These are phyloP conservation scores for Phialophora macrospora DNA, from an alignment of 2,329 filamentous ascomycete species.

Conservation along the genomic window DNA sequence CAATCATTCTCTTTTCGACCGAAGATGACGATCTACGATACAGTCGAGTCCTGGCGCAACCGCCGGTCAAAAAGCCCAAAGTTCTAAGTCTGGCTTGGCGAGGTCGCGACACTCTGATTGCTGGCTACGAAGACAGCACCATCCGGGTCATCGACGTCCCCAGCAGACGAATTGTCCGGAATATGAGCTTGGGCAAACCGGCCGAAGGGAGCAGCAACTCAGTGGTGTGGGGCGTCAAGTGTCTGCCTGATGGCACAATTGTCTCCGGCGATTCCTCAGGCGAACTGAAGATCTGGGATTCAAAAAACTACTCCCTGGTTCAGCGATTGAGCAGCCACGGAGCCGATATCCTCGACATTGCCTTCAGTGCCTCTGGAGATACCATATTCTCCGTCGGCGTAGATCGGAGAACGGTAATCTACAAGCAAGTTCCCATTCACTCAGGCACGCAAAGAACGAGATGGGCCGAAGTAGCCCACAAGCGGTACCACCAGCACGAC, in stretches of 20 bases:
- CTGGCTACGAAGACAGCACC: slow-evolving; percentile 95
- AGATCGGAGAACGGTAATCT: slow-evolving; percentile 84
- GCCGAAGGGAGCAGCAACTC: slow-evolving; percentile 79
- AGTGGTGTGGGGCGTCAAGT: slow-evolving; percentile 92
- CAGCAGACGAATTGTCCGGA: slow-evolving; percentile 74
- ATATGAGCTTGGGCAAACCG: slow-evolving; percentile 84
- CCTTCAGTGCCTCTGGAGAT: slow-evolving; percentile 76
- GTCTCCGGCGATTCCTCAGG: slow-evolving; percentile 94
- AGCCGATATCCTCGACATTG: slow-evolving; percentile 88
- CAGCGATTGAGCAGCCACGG: slow-evolving; percentile 87
- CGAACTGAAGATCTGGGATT: slow-evolving; percentile 91
- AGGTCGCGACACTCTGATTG: slow-evolving; percentile 77
- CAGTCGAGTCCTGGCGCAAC: slow-evolving; percentile 73
- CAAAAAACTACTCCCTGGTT: slow-evolving; percentile 84
- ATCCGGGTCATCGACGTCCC: slow-evolving; percentile 88
- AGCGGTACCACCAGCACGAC: slow-evolving; percentile 88
- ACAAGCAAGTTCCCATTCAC: slow-evolving; percentile 65
- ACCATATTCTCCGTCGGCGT: slow-evolving; percentile 89
- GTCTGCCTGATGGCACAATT: slow-evolving; percentile 83
- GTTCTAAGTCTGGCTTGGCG: slow-evolving; percentile 93
- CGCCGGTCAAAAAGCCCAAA: slow-evolving; percentile 80
- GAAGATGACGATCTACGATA: slow-evolving; percentile 83
- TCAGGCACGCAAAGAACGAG: slow-evolving; percentile 57
- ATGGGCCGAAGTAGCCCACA: slow-evolving; percentile 86
- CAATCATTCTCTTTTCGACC: slow-evolving; percentile 83